A percentile compares a stretch with the other conserved stretches of the same genome.
phyloP scores from a whole-genome alignment of 768 basidiomycete genomes.

The Suillus subalutaceus region DNA sequence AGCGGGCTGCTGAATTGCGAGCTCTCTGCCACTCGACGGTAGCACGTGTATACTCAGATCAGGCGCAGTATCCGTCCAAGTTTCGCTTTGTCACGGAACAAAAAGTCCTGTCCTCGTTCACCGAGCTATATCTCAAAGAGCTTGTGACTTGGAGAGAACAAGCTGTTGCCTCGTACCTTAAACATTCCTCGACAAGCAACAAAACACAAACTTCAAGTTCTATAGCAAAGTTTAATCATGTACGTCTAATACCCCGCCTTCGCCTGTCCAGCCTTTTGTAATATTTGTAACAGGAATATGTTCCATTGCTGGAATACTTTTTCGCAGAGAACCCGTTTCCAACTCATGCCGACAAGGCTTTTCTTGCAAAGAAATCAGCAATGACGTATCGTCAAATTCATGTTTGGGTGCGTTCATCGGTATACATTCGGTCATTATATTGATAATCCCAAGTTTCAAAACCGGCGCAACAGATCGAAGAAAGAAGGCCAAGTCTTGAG shows the following conservation, averaged over 20 bases:
- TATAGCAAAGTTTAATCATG: neutral
- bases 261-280: fast-evolving
- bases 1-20: constrained; percentile 13
- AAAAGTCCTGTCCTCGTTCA: neutral
- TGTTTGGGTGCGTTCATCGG: constrained; percentile 49
- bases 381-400: constrained; percentile 54
- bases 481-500: constrained; percentile 37
- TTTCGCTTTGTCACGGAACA: neutral
- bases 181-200: neutral
- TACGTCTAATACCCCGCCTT: neutral
- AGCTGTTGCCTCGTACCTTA: fast-evolving
- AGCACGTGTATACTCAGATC: neutral
- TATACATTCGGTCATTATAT: neutral
- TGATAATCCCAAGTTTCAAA: constrained; percentile 49
- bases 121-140: neutral
- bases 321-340: constrained; percentile 54
- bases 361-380: constrained; percentile 43
- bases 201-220: no score
- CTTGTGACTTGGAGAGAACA: neutral
- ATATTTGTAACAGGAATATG: constrained; percentile 41
- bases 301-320: constrained; percentile 48
- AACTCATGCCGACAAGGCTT: constrained; percentile 38
- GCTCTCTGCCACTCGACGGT: neutral
- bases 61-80: neutral
- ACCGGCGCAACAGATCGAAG: constrained; percentile 39